Percentiles rank a stretch among this genome's conserved stretches.
phyloP scores from a whole-genome alignment of 257 asterid genomes.

The Plantago major region DNA sequence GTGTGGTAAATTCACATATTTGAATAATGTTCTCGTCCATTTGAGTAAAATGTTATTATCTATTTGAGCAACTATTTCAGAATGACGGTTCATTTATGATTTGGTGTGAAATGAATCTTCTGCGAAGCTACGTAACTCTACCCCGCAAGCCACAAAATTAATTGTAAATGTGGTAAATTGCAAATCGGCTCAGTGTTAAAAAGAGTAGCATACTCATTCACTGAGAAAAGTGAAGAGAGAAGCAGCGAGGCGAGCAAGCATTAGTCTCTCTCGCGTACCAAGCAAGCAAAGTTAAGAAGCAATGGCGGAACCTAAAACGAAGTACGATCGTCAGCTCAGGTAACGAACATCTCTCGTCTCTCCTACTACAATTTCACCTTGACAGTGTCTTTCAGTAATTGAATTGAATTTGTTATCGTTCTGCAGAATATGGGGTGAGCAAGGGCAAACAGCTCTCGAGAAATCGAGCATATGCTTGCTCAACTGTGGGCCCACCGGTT shows the following conservation, averaged over 20 bases:
- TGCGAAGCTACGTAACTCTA: too few species aligned
- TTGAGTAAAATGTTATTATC: too few species aligned
- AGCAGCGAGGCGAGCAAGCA: background rate
- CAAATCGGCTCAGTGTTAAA: too few species aligned
- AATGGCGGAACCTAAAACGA: slow-evolving; percentile 90
- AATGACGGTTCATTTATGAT: too few species aligned
- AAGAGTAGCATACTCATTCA: too few species aligned
- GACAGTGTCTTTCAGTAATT: background rate
- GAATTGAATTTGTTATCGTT: background rate
- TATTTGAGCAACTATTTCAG: too few species aligned
- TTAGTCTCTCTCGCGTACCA: slow-evolving; percentile 28
- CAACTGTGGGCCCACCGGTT: slow-evolving; percentile 97
- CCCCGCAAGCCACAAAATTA: too few species aligned
- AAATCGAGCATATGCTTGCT: slow-evolving; percentile 90
- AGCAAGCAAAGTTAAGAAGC: slow-evolving; percentile 36
- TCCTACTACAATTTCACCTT: background rate
- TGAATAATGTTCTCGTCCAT: too few species aligned
- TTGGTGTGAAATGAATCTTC: too few species aligned
- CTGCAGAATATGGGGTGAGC: slow-evolving; percentile 99
- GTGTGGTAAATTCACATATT: too few species aligned
- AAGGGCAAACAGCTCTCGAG: slow-evolving; percentile 96
- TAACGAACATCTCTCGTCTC: slow-evolving; percentile 11
- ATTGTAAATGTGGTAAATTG: too few species aligned
- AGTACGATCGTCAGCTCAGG: slow-evolving; percentile 99
- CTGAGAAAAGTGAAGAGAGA: background rate